Evolutionary conservation across 2,329 filamentous ascomycete species (phyloP).

Genomic region (Colletotrichum somersetense): DNA sequence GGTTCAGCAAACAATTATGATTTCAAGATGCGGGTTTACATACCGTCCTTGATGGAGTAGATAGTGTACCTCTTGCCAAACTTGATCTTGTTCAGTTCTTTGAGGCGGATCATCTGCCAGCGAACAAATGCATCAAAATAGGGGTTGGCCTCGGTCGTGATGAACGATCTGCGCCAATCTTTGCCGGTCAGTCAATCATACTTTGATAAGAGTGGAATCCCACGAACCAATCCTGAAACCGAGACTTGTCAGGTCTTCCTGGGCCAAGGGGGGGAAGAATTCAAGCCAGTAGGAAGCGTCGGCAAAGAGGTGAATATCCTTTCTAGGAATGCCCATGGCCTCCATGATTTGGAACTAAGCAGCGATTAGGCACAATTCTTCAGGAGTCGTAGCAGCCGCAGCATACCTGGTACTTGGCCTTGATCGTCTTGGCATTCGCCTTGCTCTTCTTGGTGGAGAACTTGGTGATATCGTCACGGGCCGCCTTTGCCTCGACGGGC

Average conservation of each 20-base stretch:
- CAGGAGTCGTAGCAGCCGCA: background rate
- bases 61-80: conserved; percentile 95
- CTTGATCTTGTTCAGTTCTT: conserved; percentile 91
- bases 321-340: conserved; percentile 85
- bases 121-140: conserved; percentile 93
- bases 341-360: conserved; percentile 92
- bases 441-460: conserved; percentile 95
- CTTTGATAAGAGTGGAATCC: background rate
- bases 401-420: conserved; percentile 91
- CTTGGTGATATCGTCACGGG: conserved; percentile 88
- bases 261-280: conserved; percentile 75
- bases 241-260: conserved; percentile 39
- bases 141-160: conserved; percentile 96
- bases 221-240: conserved; percentile 37
- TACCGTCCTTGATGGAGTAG: conserved; percentile 78
- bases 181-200: conserved; percentile 54
- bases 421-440: conserved; percentile 87
- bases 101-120: conserved; percentile 97
- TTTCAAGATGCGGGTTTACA: background rate
- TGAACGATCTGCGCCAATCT: conserved; percentile 50
- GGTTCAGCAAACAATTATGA: background rate
- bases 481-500: conserved; percentile 62
- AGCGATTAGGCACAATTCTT: conserved; percentile 61
- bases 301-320: conserved; percentile 94
- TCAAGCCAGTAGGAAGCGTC: conserved; percentile 93